These are phyloP conservation scores for Cladosporium sp. DNA, from an alignment of 2,329 filamentous ascomycete genomes.

Conservation along the genomic window DNA sequence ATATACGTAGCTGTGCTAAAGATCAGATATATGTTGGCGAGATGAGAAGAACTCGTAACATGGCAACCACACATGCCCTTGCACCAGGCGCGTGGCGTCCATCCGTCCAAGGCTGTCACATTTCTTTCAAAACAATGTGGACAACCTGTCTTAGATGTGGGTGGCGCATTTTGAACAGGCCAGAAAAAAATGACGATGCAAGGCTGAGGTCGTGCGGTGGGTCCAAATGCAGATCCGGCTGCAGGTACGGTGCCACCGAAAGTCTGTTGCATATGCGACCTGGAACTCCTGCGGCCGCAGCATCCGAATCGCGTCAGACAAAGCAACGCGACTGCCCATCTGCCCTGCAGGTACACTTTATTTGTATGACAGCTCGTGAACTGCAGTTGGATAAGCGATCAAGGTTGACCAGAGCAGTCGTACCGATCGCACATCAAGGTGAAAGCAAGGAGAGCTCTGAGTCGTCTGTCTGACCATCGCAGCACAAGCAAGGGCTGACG, in stretches of 20 bases:
- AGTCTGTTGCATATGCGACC: constrained; percentile 1
- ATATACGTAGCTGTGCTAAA: not conserved
- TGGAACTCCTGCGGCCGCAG: constrained; percentile 13
- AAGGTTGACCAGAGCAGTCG: not conserved
- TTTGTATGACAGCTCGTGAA: constrained; percentile 10
- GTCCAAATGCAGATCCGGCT: constrained; percentile 14
- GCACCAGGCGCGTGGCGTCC: constrained; percentile 14
- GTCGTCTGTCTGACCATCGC: constrained; percentile 8
- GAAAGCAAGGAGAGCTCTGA: constrained; percentile 6
- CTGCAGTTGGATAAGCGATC: not conserved
- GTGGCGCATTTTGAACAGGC: constrained; percentile 1
- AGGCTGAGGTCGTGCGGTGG: constrained; percentile 8
- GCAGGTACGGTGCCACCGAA: constrained; percentile 15
- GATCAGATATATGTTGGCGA: not conserved
- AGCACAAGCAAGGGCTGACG: constrained; percentile 8
- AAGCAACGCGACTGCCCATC: not conserved
- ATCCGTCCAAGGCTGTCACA: constrained; percentile 12
- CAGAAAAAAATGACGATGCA: not conserved
- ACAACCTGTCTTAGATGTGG: not conserved
- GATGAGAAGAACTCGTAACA: not conserved
- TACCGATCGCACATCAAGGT: not conserved
- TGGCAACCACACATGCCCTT: constrained; percentile 11
- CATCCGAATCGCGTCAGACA: constrained; percentile 11
- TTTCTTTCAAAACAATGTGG: constrained; percentile 2
- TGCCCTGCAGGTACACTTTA: not conserved